A percentile compares a stretch with the other conserved stretches of the same genome.
These are phyloP conservation scores for Monosporascus sp. DNA, from an alignment of 2,329 filamentous ascomycete genomes.

Conservation along the genomic window DNA sequence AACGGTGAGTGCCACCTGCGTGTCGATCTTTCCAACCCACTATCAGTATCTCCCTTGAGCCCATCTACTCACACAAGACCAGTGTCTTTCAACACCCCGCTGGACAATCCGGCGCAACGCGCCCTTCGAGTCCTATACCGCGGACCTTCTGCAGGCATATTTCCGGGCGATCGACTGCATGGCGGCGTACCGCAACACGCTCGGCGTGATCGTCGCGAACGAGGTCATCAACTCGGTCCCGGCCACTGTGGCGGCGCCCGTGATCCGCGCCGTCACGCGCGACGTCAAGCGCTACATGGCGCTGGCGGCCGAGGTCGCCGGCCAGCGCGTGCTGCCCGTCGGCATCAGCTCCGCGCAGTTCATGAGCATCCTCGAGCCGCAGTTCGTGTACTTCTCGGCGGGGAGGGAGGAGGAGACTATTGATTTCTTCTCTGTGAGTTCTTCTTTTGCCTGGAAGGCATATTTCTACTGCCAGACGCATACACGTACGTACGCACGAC, in stretches of 20 bases:
- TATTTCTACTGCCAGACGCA: too few relatives aligned
- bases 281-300: conserved; percentile 24
- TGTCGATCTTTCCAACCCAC: too few relatives aligned
- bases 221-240: conserved; percentile 9
- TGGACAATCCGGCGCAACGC: too few relatives aligned
- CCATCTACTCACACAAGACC: neutral
- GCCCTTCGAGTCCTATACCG: conserved; percentile 10
- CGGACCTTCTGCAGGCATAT: conserved; percentile 3
- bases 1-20: conserved; percentile 11
- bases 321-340: conserved; percentile 11
- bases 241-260: conserved; percentile 9
- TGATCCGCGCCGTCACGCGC: conserved; percentile 19
- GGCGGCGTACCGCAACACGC: conserved; percentile 22
- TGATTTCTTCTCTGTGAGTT: conserved; percentile 14
- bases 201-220: conserved; percentile 19
- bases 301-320: conserved; percentile 4
- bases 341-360: conserved; percentile 7
- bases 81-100: too few relatives aligned
- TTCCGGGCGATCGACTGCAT: conserved; percentile 21
- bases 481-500: too few relatives aligned
- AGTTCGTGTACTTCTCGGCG: conserved; percentile 15
- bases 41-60: too few relatives aligned
- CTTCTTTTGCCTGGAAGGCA: too few relatives aligned
- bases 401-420: conserved; percentile 6
- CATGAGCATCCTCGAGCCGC: conserved; percentile 1